Evolutionary conservation across 495 filamentous ascomycete species (phyloP).

Genomic region (Hypoxylon intermedium): DNA sequence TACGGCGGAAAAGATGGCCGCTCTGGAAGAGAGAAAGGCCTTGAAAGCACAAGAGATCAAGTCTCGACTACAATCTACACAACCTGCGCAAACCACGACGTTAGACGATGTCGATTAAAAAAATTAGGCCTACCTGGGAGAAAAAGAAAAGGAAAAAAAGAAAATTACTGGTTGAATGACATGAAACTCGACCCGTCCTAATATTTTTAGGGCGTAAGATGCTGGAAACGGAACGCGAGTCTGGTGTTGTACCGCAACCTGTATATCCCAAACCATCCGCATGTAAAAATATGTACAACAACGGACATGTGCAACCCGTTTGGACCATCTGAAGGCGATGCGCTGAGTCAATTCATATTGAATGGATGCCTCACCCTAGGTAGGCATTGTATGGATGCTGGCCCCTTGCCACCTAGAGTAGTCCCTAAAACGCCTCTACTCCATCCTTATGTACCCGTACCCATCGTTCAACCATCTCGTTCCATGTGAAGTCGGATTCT

Average conservation of each 20-base stretch:
- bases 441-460: neutral
- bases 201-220: too few relatives aligned
- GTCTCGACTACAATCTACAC: neutral
- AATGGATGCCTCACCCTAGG: conserved; percentile 18
- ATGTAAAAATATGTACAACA: conserved; percentile 41
- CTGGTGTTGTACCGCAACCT: conserved; percentile 13
- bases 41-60: neutral
- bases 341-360: conserved; percentile 24
- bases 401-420: conserved; percentile 11
- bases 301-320: conserved; percentile 3
- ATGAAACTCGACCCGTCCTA: too few relatives aligned
- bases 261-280: conserved; percentile 31
- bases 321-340: conserved; percentile 6
- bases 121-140: neutral
- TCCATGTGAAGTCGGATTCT: neutral
- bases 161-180: neutral
- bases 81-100: conserved; percentile 2
- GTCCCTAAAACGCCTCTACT: conserved; percentile 7
- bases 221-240: neutral
- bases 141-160: too few relatives aligned
- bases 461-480: neutral
- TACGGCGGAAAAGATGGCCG: conserved; percentile 4
- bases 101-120: conserved; percentile 26
- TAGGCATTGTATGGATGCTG: conserved; percentile 25
- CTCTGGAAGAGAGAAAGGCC: neutral